phyloP scores from a whole-genome alignment of 2,329 filamentous ascomycete species.

The Parascedosporium putredinis region DNA sequence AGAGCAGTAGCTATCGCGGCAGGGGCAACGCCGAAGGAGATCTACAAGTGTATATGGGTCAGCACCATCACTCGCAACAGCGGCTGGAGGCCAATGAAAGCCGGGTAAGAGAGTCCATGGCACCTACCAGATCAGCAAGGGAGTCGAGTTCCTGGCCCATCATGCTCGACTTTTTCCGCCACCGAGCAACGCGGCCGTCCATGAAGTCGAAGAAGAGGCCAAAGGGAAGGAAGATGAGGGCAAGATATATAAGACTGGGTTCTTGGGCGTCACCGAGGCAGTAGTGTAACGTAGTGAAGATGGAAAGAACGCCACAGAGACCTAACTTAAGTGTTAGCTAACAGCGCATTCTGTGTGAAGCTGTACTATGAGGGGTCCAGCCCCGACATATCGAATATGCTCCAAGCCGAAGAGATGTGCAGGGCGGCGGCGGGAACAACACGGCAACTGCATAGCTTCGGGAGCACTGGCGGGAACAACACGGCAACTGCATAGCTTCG shows the following conservation, averaged over 20 bases:
- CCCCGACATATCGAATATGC: too few relatives aligned
- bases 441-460: background rate
- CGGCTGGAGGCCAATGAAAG: too few relatives aligned
- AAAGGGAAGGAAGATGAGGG: constrained; percentile 80
- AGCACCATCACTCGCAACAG: too few relatives aligned
- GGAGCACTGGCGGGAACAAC: too few relatives aligned
- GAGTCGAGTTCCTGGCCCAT: constrained; percentile 98
- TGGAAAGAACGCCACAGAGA: constrained; percentile 85
- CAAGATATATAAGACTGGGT: constrained; percentile 64
- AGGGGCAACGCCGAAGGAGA: constrained; percentile 90
- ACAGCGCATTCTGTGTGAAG: too few relatives aligned
- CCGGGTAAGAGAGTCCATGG: too few relatives aligned
- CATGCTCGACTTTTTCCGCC: constrained; percentile 91
- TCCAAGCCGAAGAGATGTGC: too few relatives aligned
- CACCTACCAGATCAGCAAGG: constrained; percentile 76
- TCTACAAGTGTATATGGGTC: constrained; percentile 50
- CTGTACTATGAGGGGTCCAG: too few relatives aligned
- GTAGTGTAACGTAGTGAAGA: constrained; percentile 92
- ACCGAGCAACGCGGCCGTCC: constrained; percentile 91
- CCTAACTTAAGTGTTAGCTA: too few relatives aligned
- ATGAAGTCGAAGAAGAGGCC: constrained; percentile 97
- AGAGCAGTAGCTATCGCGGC: constrained; percentile 81
- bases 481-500: background rate
- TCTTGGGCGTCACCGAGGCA: constrained; percentile 62
- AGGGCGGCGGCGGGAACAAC: too few relatives aligned